phyloP scores from a whole-genome alignment of 2,329 filamentous ascomycete genomes.

The Byssothecium circinans region DNA sequence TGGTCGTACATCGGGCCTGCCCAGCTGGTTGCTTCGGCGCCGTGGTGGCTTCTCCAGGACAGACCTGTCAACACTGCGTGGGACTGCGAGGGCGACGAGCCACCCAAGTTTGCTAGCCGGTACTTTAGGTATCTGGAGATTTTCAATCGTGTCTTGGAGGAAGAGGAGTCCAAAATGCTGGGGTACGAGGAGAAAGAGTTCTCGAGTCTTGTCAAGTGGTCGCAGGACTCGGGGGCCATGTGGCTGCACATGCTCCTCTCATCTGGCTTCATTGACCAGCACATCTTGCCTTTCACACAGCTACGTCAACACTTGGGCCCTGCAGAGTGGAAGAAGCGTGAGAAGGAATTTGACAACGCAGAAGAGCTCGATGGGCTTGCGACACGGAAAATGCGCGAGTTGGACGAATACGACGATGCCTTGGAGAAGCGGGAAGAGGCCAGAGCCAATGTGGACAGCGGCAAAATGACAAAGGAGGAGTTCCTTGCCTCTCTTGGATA shows the following conservation, averaged over 20 bases:
- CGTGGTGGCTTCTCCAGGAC: constrained; percentile 37
- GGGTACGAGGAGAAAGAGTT: constrained; percentile 28
- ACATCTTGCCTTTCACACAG: constrained; percentile 36
- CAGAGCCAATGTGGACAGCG: neutral
- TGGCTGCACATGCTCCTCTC: constrained; percentile 26
- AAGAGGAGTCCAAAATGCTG: constrained; percentile 35
- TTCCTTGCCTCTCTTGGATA: too few species aligned
- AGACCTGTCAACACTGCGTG: constrained; percentile 28
- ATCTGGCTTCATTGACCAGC: constrained; percentile 35
- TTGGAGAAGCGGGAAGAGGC: constrained; percentile 2
- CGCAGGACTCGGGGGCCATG: constrained; percentile 39
- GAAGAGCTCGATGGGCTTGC: constrained; percentile 7
- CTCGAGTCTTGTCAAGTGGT: constrained; percentile 40
- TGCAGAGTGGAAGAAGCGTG: constrained; percentile 21
- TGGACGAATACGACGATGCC: constrained; percentile 7
- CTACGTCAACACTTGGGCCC: constrained; percentile 12
- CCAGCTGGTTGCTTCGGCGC: constrained; percentile 43
- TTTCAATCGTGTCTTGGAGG: constrained; percentile 35
- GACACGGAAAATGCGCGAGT: constrained; percentile 3
- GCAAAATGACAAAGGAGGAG: neutral
- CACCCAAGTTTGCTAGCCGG: constrained; percentile 21
- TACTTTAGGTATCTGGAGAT: constrained; percentile 34
- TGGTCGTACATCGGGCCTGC: constrained; percentile 45
- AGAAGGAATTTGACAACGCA: constrained; percentile 19
- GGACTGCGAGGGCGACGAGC: constrained; percentile 27